Evolutionary conservation across 2,329 filamentous ascomycete genomes (phyloP).

Genomic region (Aspergillus sojae): DNA sequence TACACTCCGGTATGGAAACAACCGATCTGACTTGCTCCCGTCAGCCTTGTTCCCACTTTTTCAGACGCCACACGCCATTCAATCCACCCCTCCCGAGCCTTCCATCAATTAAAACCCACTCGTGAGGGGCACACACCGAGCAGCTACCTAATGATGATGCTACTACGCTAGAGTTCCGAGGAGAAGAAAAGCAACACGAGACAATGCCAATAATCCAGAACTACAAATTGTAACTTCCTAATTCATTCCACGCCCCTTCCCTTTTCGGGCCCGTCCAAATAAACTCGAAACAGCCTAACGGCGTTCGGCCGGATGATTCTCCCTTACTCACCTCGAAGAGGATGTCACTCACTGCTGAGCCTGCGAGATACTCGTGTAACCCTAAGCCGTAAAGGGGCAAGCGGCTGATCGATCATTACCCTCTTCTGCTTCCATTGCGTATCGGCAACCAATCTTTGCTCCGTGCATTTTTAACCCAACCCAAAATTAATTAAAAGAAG

Average conservation of each 20-base stretch:
- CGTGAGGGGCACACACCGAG: neutral
- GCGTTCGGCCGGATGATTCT: conserved; percentile 27
- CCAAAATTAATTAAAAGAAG: neutral
- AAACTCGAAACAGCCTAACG: conserved; percentile 47
- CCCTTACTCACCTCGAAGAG: conserved; percentile 1
- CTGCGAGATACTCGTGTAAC: conserved; percentile 23
- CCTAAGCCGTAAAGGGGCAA: conserved; percentile 16
- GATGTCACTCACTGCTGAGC: conserved; percentile 1
- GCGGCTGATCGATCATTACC: conserved; percentile 21
- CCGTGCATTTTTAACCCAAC: neutral
- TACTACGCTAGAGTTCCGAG: neutral
- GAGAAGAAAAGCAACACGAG: conserved; percentile 7
- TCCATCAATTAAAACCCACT: conserved; percentile 19
- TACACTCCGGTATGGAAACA: conserved; percentile 24
- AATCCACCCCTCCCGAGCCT: conserved; percentile 22
- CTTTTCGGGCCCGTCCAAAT: conserved; percentile 32
- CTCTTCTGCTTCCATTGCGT: conserved; percentile 22
- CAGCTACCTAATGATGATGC: conserved; percentile 13
- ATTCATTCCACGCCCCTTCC: conserved; percentile 9
- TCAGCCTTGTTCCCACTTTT: conserved; percentile 31
- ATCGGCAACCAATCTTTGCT: conserved; percentile 18
- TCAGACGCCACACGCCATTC: conserved; percentile 21
- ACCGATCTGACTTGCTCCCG: conserved; percentile 29
- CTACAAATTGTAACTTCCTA: neutral
- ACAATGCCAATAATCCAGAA: conserved; percentile 10